Evolutionary conservation across 805 yeast species (phyloP).

Genomic region (Saccharomycopsis vini): DNA sequence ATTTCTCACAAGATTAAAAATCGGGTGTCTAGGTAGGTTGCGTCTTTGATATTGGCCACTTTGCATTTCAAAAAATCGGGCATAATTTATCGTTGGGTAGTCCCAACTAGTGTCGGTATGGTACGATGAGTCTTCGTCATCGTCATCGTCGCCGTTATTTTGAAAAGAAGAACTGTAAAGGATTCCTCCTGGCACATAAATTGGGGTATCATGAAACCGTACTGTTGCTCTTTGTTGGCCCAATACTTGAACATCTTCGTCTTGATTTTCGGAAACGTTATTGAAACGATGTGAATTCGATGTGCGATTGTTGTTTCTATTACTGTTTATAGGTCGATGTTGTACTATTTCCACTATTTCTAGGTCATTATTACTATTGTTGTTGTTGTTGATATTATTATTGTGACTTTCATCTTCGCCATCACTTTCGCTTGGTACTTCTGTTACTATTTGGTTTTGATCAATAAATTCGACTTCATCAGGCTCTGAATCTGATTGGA

Average conservation of each 20-base stretch:
- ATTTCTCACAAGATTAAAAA: too few species aligned
- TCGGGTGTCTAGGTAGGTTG: too few species aligned
- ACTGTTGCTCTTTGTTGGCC: slow-evolving; percentile 15
- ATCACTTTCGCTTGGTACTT: background rate
- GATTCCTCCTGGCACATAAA: slow-evolving; percentile 10
- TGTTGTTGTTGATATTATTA: background rate
- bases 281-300: background rate
- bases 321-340: background rate
- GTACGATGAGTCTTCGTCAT: too few species aligned
- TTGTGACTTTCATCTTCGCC: background rate
- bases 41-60: too few species aligned
- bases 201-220: slow-evolving; percentile 10
- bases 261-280: background rate
- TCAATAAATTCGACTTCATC: slow-evolving; percentile 1
- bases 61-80: too few species aligned
- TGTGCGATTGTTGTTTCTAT: background rate
- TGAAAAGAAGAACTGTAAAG: background rate
- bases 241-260: slow-evolving; percentile 17
- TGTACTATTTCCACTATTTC: background rate
- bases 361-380: background rate
- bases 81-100: too few species aligned
- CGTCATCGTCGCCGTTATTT: background rate
- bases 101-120: too few species aligned
- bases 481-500: slow-evolving; percentile 1
- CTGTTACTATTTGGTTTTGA: background rate